Evolutionary conservation across 1,284 basidiomycete species (phyloP).

Genomic region (Malassezia equina): DNA sequence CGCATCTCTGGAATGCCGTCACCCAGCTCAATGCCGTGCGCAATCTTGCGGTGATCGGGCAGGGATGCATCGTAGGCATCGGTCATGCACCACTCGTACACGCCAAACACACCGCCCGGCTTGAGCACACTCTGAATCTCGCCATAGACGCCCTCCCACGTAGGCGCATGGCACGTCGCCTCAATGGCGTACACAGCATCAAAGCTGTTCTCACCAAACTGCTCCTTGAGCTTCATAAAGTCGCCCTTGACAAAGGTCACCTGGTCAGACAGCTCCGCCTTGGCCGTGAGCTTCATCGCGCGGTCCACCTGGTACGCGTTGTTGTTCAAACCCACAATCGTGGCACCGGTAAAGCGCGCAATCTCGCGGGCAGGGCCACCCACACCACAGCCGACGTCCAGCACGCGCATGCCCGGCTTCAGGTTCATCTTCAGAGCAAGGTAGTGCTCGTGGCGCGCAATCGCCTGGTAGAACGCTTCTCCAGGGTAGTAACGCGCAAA

Average conservation of each 20-base stretch:
- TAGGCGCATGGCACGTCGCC: conserved; percentile 90
- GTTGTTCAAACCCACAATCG: conserved; percentile 86
- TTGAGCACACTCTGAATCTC: conserved; percentile 91
- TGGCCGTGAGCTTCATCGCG: conserved; percentile 71
- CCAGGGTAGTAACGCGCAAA: conserved; percentile 97
- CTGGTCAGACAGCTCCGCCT: conserved; percentile 66
- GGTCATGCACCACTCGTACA: conserved; percentile 99
- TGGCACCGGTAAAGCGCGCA: conserved; percentile 74
- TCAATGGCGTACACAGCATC: conserved; percentile 99
- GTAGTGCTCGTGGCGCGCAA: conserved; percentile 97
- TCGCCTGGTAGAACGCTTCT: conserved; percentile 67
- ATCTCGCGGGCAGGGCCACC: conserved; percentile 95
- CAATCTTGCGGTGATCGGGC: conserved; percentile 79
- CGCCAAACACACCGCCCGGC: conserved; percentile 92
- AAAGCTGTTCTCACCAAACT: conserved; percentile 86
- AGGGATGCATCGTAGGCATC: conserved; percentile 79
- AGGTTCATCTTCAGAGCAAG: conserved; percentile 58
- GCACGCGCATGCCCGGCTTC: conserved; percentile 81
- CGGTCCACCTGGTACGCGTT: conserved; percentile 88
- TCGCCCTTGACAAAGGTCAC: conserved; percentile 60
- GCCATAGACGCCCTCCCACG: conserved; percentile 88
- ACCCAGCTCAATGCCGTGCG: conserved; percentile 66
- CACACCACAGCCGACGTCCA: conserved; percentile 96
- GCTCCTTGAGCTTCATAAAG: conserved; percentile 86
- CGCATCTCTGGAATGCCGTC: conserved; percentile 99